Evolutionary conservation across 768 basidiomycete genomes (phyloP).

Genomic region (Tulasnella sp.): DNA sequence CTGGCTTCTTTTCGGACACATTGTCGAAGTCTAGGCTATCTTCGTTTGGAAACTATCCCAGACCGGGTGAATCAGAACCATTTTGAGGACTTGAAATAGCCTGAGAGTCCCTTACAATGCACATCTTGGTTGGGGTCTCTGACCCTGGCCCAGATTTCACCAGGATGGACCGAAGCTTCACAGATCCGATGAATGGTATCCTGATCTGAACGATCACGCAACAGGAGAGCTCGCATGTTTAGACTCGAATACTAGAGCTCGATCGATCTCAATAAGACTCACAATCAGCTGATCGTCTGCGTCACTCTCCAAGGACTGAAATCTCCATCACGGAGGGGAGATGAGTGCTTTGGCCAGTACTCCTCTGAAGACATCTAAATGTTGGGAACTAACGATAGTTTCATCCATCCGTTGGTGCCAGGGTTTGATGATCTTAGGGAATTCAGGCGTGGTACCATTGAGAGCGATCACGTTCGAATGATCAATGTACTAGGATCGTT

Average conservation of each 20-base stretch:
- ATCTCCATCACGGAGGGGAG: not conserved
- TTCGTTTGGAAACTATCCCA: slow-evolving; percentile 57
- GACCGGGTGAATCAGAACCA: not conserved
- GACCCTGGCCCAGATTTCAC: slow-evolving; percentile 75
- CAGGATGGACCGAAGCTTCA: slow-evolving; percentile 70
- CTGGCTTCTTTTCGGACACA: slow-evolving; percentile 44
- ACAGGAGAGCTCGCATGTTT: not conserved
- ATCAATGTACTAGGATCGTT: slow-evolving; percentile 75
- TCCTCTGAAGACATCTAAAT: too few species aligned
- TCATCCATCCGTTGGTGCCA: slow-evolving; percentile 75
- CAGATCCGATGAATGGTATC: slow-evolving; percentile 78
- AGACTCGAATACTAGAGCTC: not conserved
- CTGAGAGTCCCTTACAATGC: slow-evolving; percentile 40
- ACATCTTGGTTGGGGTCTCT: slow-evolving; percentile 62
- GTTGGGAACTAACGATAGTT: slow-evolving; percentile 38
- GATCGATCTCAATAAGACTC: slow-evolving; percentile 2
- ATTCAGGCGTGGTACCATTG: slow-evolving; percentile 46
- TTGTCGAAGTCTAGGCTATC: slow-evolving; percentile 77
- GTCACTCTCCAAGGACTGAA: slow-evolving; percentile 74
- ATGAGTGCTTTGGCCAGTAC: not conserved
- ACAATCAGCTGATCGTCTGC: slow-evolving; percentile 70
- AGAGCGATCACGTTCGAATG: slow-evolving; percentile 67
- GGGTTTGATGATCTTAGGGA: slow-evolving; percentile 61
- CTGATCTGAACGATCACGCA: slow-evolving; percentile 42
- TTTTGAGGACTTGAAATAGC: too few species aligned